Percentiles rank a stretch among this genome's conserved stretches.
Evolutionary conservation across 1,139 yeast genomes (phyloP).

Genomic region (Saccharomyces hybrid): DNA sequence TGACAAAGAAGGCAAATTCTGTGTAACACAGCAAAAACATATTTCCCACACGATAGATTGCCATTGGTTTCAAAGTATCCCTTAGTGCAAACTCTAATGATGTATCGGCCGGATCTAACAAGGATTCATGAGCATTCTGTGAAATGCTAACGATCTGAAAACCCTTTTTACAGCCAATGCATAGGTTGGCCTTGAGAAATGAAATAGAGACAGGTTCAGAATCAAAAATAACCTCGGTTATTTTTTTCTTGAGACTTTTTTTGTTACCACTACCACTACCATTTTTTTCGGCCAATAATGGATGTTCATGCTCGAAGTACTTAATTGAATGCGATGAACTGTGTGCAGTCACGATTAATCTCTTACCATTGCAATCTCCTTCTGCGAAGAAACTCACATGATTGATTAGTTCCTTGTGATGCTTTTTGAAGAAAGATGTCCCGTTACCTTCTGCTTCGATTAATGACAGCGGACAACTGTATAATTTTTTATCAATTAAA

Average conservation of each 20-base stretch:
- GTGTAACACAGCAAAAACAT: constrained; percentile 84
- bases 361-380: constrained; percentile 85
- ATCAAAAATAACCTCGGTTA: constrained; percentile 70
- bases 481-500: constrained; percentile 72
- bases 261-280: constrained; percentile 36
- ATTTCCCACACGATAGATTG: constrained; percentile 81
- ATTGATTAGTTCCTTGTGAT: constrained; percentile 70
- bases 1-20: constrained; percentile 89
- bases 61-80: constrained; percentile 67
- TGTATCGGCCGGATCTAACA: constrained; percentile 63
- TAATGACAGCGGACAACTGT: constrained; percentile 79
- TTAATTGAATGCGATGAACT: constrained; percentile 68
- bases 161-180: constrained; percentile 95
- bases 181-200: constrained; percentile 76
- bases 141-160: constrained; percentile 75
- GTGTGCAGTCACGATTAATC: constrained; percentile 83
- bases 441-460: constrained; percentile 55
- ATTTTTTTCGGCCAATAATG: constrained; percentile 32
- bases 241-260: constrained; percentile 60
- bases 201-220: constrained; percentile 91
- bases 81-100: constrained; percentile 75
- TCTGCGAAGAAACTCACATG: constrained; percentile 87
- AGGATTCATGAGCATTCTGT: constrained; percentile 57
- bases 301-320: constrained; percentile 47
- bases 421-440: constrained; percentile 38